A percentile compares a stretch with the other conserved stretches of the same genome.
phyloP scores from a whole-genome alignment of 768 basidiomycete species.

The Asterophora parasitica region DNA sequence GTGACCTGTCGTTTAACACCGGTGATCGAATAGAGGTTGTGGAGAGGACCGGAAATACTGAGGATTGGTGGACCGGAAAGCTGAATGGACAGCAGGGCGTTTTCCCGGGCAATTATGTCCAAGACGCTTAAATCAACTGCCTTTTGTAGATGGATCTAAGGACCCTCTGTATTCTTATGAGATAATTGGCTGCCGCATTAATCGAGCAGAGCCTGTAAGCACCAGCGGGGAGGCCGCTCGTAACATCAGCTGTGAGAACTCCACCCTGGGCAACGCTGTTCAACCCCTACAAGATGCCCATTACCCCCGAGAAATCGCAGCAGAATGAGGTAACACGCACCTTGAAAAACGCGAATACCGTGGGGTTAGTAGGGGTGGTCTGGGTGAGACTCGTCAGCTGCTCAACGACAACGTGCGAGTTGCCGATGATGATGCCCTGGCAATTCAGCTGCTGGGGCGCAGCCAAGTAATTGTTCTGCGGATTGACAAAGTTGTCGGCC shows the following conservation, averaged over 20 bases:
- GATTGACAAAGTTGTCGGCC: constrained; percentile 49
- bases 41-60: constrained; percentile 71
- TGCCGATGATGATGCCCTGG: constrained; percentile 43
- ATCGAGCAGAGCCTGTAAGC: constrained; percentile 57
- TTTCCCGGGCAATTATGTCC: constrained; percentile 82
- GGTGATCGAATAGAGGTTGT: constrained; percentile 92
- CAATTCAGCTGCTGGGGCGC: constrained; percentile 49
- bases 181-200: constrained; percentile 45
- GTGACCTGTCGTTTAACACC: constrained; percentile 84
- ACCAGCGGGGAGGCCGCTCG: constrained; percentile 52
- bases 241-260: constrained; percentile 44
- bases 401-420: constrained; percentile 54
- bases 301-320: too few species aligned
- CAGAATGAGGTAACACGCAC: constrained; percentile 7
- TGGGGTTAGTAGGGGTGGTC: constrained; percentile 41
- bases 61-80: constrained; percentile 98
- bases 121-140: constrained; percentile 30
- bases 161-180: not conserved
- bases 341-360: constrained; percentile 51
- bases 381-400: constrained; percentile 32
- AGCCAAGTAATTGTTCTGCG: constrained; percentile 41
- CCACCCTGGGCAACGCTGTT: constrained; percentile 43
- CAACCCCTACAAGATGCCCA: constrained; percentile 42
- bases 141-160: not conserved
- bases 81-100: constrained; percentile 80